Conservation (phyloP, 768 basidiomycete genomes). For the Chalciporus chontae region DNA sequence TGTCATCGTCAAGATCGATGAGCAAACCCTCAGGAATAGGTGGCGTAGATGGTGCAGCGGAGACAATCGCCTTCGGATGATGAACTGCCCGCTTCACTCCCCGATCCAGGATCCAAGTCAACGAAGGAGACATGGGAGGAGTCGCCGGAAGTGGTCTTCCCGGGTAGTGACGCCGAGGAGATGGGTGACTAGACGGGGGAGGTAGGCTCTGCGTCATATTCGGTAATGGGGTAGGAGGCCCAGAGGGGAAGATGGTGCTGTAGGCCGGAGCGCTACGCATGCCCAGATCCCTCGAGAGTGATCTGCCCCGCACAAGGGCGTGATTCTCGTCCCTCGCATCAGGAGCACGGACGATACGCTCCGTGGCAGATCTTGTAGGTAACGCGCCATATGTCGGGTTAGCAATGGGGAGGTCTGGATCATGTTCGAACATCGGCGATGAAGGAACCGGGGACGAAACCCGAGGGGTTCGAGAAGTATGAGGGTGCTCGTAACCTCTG, state of each 20-base stretch:
- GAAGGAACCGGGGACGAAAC: constrained; percentile 24
- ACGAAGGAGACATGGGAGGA: constrained; percentile 30
- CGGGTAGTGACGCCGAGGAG: constrained; percentile 31
- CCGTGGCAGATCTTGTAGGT: constrained; percentile 30
- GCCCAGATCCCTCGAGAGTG: constrained; percentile 29
- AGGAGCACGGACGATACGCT: constrained; percentile 29
- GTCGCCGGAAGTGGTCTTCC: constrained; percentile 33
- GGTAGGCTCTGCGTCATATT: constrained; percentile 24
- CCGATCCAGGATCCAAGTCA: constrained; percentile 35
- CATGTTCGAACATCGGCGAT: constrained; percentile 22
- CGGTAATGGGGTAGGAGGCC: constrained; percentile 27
- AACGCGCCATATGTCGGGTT: constrained; percentile 15
- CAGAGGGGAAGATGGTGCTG: constrained; percentile 31
- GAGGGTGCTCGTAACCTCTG: constrained; percentile 13
- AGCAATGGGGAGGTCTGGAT: constrained; percentile 26
- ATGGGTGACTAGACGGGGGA: constrained; percentile 20
- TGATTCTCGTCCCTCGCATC: constrained; percentile 28
- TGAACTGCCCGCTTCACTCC: constrained; percentile 9
- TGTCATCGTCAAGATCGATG: constrained; percentile 52
- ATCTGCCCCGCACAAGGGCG: constrained; percentile 28
- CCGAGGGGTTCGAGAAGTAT: constrained; percentile 19
- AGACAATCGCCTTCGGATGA: constrained; percentile 18
- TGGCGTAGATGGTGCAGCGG: constrained; percentile 27
- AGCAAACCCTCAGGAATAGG: constrained; percentile 48
- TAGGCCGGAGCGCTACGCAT: constrained; percentile 34